Base-by-base conservation (phyloP, 2,329 filamentous ascomycete species). In the Meredithiella fracta region DNA sequence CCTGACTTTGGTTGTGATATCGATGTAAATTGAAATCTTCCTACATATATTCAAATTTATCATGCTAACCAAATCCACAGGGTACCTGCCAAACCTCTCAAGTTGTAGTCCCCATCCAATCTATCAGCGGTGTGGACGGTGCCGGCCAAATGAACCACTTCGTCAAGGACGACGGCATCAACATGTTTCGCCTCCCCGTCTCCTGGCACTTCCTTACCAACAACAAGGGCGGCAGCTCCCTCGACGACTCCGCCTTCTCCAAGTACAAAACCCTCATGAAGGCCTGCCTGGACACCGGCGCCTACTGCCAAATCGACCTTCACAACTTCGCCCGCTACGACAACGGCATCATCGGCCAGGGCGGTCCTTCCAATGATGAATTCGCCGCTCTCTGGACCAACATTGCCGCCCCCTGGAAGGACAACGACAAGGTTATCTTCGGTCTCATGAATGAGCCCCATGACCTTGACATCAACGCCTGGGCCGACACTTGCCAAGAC, bases 361-460 rank as follows among this genome's bases (percentile, higher is more conserved):
- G 79, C 22, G 81, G 80, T 0, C 79, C 80, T 0, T 73, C 72
- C 0, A 73, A 83, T 63, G 75, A 72, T 9, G 67, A 79, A 14
- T 79, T 84, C 61, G 75, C 72, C 2, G 68, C 67, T 44, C 66
- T 85, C 3, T 85, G 82, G 82, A 65, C 63, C 1, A 69, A 76
- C 58, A 65, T 81, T 3, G 81, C 82, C 1, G 69, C 67, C 1
- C 77, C 78, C 63, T 85, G 85, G 65, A 72, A 70, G 22, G 62
- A 63, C 4, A 67, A 78, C 52, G 64, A 70, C 38, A 78, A 75
- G 59, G 67, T 85, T 25, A 70, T 76, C 2, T 82, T 85, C 60
- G 80, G 79, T 14, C 64, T 85, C 47, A 85, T 85, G 80, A 86
- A 85, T 67, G 82, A 82, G 67, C 81, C 82, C 5, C 79, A 83